Base-by-base conservation (phyloP, 495 filamentous ascomycete genomes). In the Glutinoglossum americanum region DNA sequence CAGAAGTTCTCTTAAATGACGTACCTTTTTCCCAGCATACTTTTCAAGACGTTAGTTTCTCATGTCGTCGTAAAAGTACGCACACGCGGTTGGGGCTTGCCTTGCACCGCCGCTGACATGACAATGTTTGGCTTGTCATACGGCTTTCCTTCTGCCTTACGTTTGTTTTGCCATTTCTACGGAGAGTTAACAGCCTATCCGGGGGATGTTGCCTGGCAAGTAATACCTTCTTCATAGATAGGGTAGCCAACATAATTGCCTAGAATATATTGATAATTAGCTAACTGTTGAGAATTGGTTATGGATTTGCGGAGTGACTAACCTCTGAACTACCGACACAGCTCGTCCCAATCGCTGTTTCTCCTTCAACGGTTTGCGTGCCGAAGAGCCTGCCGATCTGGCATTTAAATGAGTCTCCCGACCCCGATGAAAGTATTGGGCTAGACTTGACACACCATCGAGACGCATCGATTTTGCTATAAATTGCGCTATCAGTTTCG, bases 71-170 rank as follows among this genome's bases (percentile, higher is more conserved):
- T 2, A 13, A 13, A 13, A 27, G 17, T 10, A 27, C 6, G 17
- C 10, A 53, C 1, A 15, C 11, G 19, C 8, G 17, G 17, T 33
- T 33, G 30, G 28, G 1, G 7, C 53, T 55, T 19, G 26, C 94
- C 89, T 71, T 95, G 89, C 0, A 94, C 89, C 30, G 89, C 87
- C 25, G 84, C 83, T 61, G 81, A 87, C 87, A 95, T 93, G 74
- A 95, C 70, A 59, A 95, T 83, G 71, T 95, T 95, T 49, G 89
- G 89, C 13, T 72, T 73, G 58, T 85, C 80, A 60, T 60, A 73
- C 60, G 87, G 76, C 71, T 89, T 87, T 56, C 86, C 87, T 33
- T 74, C 83, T 32, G 80, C 85, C 62, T 80, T 75, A 62, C 87
- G 83, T 72, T 80, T 79, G 66, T 89, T 87, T 71, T 87, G 81